Conservation (phyloP, 1,284 basidiomycete species). For the Meripilus lineatus region DNA sequence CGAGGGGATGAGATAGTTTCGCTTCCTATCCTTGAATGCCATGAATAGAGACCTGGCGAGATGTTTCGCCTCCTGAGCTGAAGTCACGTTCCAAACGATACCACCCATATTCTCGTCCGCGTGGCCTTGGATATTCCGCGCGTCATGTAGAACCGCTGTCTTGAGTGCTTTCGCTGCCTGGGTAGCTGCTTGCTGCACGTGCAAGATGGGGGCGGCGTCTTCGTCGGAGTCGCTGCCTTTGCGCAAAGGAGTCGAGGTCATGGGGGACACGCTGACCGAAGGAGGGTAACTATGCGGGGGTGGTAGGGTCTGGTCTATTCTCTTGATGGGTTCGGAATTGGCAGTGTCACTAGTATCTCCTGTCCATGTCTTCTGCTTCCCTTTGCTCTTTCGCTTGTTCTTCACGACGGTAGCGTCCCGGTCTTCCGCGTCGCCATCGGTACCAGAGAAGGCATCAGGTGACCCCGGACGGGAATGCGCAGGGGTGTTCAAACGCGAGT, state of each 20-base stretch:
- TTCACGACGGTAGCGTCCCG: conserved; percentile 17
- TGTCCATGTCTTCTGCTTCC: conserved; percentile 16
- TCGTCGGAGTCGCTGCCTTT: conserved; percentile 25
- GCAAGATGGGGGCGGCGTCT: conserved; percentile 16
- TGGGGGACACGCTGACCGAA: conserved; percentile 14
- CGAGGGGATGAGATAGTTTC: conserved; percentile 56
- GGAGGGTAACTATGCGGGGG: conserved; percentile 37
- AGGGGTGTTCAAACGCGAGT: conserved; percentile 14
- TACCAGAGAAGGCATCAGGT: conserved; percentile 15
- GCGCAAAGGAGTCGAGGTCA: conserved; percentile 7
- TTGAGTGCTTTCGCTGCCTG: conserved; percentile 63
- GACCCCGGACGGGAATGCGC: conserved; percentile 15
- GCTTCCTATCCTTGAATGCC: conserved; percentile 50
- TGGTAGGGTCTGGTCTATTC: conserved; percentile 5
- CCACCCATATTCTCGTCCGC: conserved; percentile 33
- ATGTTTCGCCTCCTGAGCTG: conserved; percentile 64
- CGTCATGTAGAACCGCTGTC: conserved; percentile 66
- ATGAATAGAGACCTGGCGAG: conserved; percentile 68
- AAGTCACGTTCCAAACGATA: conserved; percentile 48
- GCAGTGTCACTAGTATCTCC: conserved; percentile 7
- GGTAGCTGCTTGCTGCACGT: conserved; percentile 30
- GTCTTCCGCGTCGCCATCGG: conserved; percentile 19
- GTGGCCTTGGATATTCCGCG: conserved; percentile 59
- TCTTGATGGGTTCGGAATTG: conserved; percentile 12
- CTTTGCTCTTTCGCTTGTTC: conserved; percentile 14